phyloP scores from a whole-genome alignment of 2,329 filamentous ascomycete species.

The Fusarium concolor region DNA sequence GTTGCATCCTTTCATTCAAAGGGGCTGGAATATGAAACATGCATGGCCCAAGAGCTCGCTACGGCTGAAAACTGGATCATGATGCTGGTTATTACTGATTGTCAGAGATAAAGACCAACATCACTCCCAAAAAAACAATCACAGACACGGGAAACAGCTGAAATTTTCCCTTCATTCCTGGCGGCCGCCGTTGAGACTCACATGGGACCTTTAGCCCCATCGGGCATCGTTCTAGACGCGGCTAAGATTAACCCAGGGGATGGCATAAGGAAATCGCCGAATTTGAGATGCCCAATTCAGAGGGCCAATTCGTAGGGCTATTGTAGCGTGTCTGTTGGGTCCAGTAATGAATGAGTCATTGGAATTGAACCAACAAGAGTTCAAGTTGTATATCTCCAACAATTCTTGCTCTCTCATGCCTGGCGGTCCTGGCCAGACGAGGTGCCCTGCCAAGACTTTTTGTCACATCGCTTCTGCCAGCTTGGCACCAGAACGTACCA shows the following conservation, averaged over 20 bases:
- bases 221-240: conserved; percentile 25
- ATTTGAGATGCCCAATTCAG: background rate
- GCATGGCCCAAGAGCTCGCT: background rate
- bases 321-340: background rate
- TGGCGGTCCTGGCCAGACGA: background rate
- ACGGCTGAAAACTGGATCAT: background rate
- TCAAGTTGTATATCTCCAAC: background rate
- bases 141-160: conserved; percentile 1
- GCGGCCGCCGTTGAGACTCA: conserved; percentile 8
- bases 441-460: conserved; percentile 3
- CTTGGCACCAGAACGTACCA: conserved; percentile 15
- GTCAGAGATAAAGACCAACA: conserved; percentile 18
- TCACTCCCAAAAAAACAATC: background rate
- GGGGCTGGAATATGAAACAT: conserved; percentile 18
- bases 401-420: background rate
- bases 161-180: conserved; percentile 8
- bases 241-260: conserved; percentile 29
- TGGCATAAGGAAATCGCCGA: conserved; percentile 34
- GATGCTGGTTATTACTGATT: background rate
- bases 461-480: conserved; percentile 14
- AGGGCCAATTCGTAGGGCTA: conserved; percentile 19
- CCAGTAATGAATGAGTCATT: conserved; percentile 4
- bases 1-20: background rate
- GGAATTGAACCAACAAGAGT: background rate
- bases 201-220: conserved; percentile 12